Evolutionary conservation across 352 stramenopile species (phyloP), one percentile per base, ranked within the genome.

Genomic region (Globisporangium solare): DNA sequence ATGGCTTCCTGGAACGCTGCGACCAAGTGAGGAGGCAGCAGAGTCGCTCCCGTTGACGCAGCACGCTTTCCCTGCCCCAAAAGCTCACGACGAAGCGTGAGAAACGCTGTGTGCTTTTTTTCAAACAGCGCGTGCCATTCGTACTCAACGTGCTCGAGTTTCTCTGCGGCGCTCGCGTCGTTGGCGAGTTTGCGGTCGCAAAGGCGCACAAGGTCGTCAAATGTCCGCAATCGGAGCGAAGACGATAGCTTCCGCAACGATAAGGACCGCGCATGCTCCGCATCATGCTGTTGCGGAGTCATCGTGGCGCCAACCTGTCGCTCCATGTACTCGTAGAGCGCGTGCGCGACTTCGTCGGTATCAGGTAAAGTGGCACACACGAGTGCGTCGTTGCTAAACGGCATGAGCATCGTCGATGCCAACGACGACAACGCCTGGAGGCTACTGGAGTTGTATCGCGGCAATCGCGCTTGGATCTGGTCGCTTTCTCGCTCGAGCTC

Each of bases 1-100:
- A 46, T 54, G 5, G 18, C 54, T 60, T 47, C 58, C 53, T 94
- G n/a, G 68, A 76, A 47, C 69, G n/a, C 51, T 39, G 37, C 47
- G 0, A 79, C 98, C 1, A 82, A 91, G 41, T 88, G 98, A 49
- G 86, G 85, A 21, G 96, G 96, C 13, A 71, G 60, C 8, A 99
- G 98, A 67, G 95, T 95, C 39, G 88, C 64, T 48, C 82, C 96
- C 24, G 95, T 17, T 2, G 49, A 58, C n/a, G 17, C 35, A 2
- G 45, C 12, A 20, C 58, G 27, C 7, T 35, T 35, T 10, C 10
- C 27, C 27, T 3, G 41, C 7, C 42, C 50, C 20, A 63, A 63
- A 13, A 63, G 35, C 37, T 63, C 57, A 6, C 18, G 47, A n/a
- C 32, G 50, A 10, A 63, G 57, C 5, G 32, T 35, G 0, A 58